Percentiles rank a stretch among this genome's conserved stretches.
Conservation (phyloP, 1,284 basidiomycete species). For the Ceratobasidium sp. region DNA sequence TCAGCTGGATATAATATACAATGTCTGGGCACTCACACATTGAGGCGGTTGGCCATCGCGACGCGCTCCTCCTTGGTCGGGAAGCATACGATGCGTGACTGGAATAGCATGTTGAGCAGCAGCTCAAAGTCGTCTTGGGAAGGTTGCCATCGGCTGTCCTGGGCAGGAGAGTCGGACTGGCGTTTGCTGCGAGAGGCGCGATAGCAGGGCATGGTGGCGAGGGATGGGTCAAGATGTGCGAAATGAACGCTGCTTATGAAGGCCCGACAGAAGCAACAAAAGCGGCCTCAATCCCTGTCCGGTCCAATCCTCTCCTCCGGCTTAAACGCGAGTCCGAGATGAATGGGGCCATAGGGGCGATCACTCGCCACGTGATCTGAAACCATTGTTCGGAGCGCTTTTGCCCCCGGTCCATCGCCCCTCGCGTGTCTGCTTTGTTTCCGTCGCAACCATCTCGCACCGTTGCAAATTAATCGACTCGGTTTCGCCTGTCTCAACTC, state of each 20-base stretch:
- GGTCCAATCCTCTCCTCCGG: slow-evolving; percentile 1
- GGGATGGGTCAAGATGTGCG: slow-evolving; percentile 12
- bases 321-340: slow-evolving; percentile 26
- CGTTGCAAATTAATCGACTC: slow-evolving; percentile 19
- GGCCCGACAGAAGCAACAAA: slow-evolving; percentile 10
- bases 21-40: slow-evolving; percentile 22
- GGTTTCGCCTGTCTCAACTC: slow-evolving; percentile 29
- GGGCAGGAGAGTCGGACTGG: slow-evolving; percentile 17
- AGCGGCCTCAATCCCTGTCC: slow-evolving; percentile 24
- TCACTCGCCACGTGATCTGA: slow-evolving; percentile 23
- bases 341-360: slow-evolving; percentile 22
- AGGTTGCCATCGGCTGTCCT: slow-evolving; percentile 38
- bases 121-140: slow-evolving; percentile 40
- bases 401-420: slow-evolving; percentile 6
- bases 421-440: not conserved
- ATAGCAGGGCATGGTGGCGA: slow-evolving; percentile 40
- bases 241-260: slow-evolving; percentile 33
- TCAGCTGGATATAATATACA: not conserved
- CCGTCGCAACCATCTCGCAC: not conserved
- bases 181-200: slow-evolving; percentile 36
- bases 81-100: slow-evolving; percentile 36
- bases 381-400: slow-evolving; percentile 39
- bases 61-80: slow-evolving; percentile 39
- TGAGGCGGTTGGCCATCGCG: slow-evolving; percentile 34
- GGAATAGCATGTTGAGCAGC: slow-evolving; percentile 39